These are phyloP conservation scores for Sarocladium kiliense DNA, from an alignment of 2,329 filamentous ascomycete genomes.

Conservation along the genomic window DNA sequence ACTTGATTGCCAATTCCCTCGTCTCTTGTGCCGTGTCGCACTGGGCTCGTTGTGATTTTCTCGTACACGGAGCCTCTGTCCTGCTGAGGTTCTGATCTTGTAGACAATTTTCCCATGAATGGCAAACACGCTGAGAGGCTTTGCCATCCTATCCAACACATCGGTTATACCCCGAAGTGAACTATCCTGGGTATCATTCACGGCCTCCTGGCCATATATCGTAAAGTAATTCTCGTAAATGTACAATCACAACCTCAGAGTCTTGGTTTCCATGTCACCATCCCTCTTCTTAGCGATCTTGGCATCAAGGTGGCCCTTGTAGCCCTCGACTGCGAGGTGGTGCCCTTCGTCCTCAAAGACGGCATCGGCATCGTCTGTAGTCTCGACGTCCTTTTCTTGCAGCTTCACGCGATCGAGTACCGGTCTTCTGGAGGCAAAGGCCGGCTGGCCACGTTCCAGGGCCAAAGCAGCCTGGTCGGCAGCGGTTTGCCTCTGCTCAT, in stretches of 20 bases:
- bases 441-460: slow-evolving; percentile 39
- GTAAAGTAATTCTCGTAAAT: slow-evolving; percentile 8
- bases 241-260: neutral
- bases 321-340: slow-evolving; percentile 46
- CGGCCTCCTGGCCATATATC: neutral
- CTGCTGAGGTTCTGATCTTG: neutral
- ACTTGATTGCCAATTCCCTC: slow-evolving; percentile 81
- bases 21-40: slow-evolving; percentile 12
- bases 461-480: slow-evolving; percentile 40
- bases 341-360: slow-evolving; percentile 25
- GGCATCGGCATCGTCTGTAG: neutral
- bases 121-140: slow-evolving; percentile 1
- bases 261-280: neutral
- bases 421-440: slow-evolving; percentile 18
- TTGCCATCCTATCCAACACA: neutral
- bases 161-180: neutral
- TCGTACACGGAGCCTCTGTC: neutral
- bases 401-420: slow-evolving; percentile 34
- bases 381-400: slow-evolving; percentile 39
- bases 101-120: neutral
- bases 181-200: slow-evolving; percentile 6
- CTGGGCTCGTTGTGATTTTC: neutral
- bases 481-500: slow-evolving; percentile 35
- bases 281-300: slow-evolving; percentile 11
- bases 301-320: slow-evolving; percentile 35